phyloP scores from a whole-genome alignment of 257 asterid species.

The Capsicum chinense region DNA sequence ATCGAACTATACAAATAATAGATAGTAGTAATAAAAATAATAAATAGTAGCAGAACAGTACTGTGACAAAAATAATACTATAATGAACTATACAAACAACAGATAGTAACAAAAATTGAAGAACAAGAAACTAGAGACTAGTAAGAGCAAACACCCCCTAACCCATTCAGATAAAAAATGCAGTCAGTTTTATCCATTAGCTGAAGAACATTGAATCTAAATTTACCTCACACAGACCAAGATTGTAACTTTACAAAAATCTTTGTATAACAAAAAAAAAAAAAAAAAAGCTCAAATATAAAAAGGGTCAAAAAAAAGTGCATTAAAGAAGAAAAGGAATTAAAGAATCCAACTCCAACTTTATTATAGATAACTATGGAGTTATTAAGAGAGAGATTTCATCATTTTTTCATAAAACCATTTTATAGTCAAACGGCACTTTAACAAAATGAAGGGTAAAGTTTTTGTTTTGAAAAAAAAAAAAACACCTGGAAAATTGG shows the following conservation, averaged over 20 bases:
- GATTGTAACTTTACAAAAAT: conserved; percentile 18
- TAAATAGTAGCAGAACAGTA: no score
- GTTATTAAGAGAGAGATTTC: not conserved
- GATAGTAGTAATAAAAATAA: no score
- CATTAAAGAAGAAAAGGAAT: not conserved
- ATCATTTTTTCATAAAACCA: not conserved
- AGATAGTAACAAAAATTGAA: no score
- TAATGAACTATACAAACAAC: no score
- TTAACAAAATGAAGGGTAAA: not conserved
- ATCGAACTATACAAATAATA: no score
- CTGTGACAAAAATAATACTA: no score
- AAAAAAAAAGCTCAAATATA: conserved; percentile 1
- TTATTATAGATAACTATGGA: not conserved
- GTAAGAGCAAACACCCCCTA: no score
- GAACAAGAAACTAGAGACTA: no score
- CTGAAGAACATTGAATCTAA: conserved; percentile 24
- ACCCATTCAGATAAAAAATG: not conserved
- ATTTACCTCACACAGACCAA: conserved; percentile 29
- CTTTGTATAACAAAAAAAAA: not conserved
- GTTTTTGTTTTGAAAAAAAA: not conserved
- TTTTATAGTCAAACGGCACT: conserved; percentile 3
- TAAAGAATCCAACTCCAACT: not conserved
- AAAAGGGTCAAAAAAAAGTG: conserved; percentile 5
- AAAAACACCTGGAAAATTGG: conserved; percentile 9
- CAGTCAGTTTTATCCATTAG: not conserved